Evolutionary conservation across 345 rosid genomes (phyloP).

Genomic region (Heritiera littoralis): DNA sequence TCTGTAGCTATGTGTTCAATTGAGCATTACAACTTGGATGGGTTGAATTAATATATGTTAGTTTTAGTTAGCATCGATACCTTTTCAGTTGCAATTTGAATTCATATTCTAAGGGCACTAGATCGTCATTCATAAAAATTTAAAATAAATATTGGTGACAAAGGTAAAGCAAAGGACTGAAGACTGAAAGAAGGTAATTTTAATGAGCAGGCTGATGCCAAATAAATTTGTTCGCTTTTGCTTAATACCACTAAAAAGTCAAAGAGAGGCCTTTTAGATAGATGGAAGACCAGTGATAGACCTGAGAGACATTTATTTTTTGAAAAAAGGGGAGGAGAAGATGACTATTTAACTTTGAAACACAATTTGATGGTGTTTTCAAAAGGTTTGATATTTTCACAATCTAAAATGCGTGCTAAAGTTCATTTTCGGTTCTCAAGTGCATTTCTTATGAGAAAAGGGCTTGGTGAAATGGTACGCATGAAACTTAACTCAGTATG

Average conservation of each 20-base stretch:
- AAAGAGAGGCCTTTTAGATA: no score
- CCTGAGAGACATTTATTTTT: neutral
- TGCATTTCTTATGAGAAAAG: neutral
- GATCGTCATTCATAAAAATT: no score
- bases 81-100: neutral
- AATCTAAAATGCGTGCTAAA: neutral
- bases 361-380: neutral
- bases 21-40: neutral
- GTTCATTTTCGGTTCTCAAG: neutral
- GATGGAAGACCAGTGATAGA: neutral
- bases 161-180: neutral
- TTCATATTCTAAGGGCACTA: neutral
- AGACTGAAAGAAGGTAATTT: neutral
- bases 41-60: neutral
- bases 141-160: neutral
- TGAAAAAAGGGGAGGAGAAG: neutral
- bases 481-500: neutral
- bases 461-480: no score
- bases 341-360: neutral
- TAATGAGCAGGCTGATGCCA: neutral
- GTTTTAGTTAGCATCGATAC: neutral
- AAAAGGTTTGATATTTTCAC: neutral
- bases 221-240: neutral
- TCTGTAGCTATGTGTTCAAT: neutral
- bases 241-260: neutral